phyloP scores from a whole-genome alignment of 768 basidiomycete species.

The Mycena filopes region DNA sequence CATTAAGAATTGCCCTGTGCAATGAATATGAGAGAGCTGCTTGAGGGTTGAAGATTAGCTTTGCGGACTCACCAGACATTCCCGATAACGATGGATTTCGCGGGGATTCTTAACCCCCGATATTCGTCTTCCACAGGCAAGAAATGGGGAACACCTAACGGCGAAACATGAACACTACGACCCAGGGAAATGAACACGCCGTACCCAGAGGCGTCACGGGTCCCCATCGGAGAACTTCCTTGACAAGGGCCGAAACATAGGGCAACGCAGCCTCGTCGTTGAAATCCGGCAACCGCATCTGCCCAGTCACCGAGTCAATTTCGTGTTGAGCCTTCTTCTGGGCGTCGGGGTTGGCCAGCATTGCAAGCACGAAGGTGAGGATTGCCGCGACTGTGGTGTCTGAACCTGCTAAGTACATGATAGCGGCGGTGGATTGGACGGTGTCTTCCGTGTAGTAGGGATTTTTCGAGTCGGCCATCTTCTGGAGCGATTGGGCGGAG shows the following conservation, averaged over 20 bases:
- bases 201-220: conserved; percentile 18
- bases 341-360: conserved; percentile 40
- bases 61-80: conserved; percentile 38
- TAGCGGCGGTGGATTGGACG: conserved; percentile 2
- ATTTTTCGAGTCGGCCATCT: background rate
- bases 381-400: conserved; percentile 15
- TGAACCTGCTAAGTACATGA: conserved; percentile 8
- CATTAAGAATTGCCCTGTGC: conserved; percentile 30
- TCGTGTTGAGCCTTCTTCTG: conserved; percentile 45
- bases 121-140: conserved; percentile 47
- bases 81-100: conserved; percentile 38
- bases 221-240: conserved; percentile 21
- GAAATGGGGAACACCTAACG: conserved; percentile 43
- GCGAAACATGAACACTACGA: background rate
- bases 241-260: conserved; percentile 18
- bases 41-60: background rate
- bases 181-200: background rate
- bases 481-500: background rate
- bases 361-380: conserved; percentile 42
- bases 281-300: conserved; percentile 38
- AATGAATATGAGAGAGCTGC: background rate
- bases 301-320: conserved; percentile 44
- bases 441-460: background rate
- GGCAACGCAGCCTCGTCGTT: conserved; percentile 40
- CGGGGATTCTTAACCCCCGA: conserved; percentile 48